Base-by-base conservation (phyloP, 2,329 filamentous ascomycete genomes). In the Fusarium torulosum region DNA sequence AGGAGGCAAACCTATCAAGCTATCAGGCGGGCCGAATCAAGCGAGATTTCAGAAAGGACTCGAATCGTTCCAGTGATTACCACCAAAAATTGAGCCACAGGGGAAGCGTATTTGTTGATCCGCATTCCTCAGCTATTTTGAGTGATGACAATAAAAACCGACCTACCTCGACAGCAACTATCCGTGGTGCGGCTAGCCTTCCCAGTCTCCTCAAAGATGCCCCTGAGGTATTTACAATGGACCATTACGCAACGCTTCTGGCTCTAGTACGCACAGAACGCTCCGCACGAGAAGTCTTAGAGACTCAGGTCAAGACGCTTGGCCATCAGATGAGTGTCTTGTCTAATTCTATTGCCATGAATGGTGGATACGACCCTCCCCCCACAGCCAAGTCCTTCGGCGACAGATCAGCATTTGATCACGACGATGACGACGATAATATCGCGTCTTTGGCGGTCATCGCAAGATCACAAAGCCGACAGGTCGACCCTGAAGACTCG, bases 181-280 rank as follows among this genome's bases (percentile, higher is more conserved):
- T 86, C 21, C 82, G 84, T 35, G 84, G 80, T 20, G 74, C 80
- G 13, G 74, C 80, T 6, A 85, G 82, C 70, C 72, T 85, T 42
- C 82, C 84, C 1, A 74, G 76, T 6, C 58, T 84, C 7, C 71
- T 77, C 5, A 77, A 75, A 35, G 77, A 79, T 14, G 69, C 66
- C 4, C 53, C 71, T 8, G 75, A 74, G 9, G 59, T 74, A 2
- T 76, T 82, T 21, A 79, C 79, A 3, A 72, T 76, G 17, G 83
- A 86, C 47, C 82, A 86, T 49, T 86, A 85, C 62, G 79, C 79
- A 8, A 81, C 79, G 3, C 78, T 90, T 17, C 74, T 84, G 27
- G 79, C 82, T 17, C 79, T 89, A 55, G 79, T 90, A 25, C 81
- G 88, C 57, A 80, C 81, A 2, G 88, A 90, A 73, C 85, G 87